Base-by-base conservation (phyloP, 1,284 basidiomycete species). In the Rhodotorula sp. region DNA sequence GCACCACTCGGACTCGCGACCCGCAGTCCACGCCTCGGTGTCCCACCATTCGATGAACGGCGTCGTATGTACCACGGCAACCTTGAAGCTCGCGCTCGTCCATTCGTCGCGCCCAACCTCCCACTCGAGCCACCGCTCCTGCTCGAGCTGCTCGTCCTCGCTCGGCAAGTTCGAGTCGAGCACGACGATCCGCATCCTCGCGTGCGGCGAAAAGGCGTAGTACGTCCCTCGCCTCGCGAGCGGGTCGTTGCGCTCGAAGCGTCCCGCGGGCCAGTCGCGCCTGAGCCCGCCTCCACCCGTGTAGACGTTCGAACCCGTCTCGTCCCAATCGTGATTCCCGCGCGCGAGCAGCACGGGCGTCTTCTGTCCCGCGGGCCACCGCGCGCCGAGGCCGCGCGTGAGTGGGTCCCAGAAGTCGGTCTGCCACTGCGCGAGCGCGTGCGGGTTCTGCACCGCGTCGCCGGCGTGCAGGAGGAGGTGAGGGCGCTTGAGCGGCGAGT, bases 41-140 rank as follows among this genome's bases (percentile, higher is more conserved):
- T 79, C 76, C 69, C 74, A 77, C 68, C 67, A 77, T 44, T 77
- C 77, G 41, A 77, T 67, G 61, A 74, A 79, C n/a, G 78, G 77
- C 45, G 78, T 64, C 46, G 77, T 74, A 27, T 79, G 77, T 19
- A 78, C 78, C 10, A 78, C 67, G 14, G 65, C 73, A 42, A 77
- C 68, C 56, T 71, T 64, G 16, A 78, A 54, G n/a, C 69, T 76
- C 64, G 78, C 76, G 13, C 45, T 21, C 44, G 23, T 68, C 78
- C 78, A 79, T 53, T 77, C 73, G 1, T 52, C 52, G 34, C 68
- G 25, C 41, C 34, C 67, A 19, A 77, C 50, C 65, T 79, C 74
- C 75, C 73, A 73, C 57, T 67, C 49, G 13, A 79, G 27, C 78
- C 78, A 79, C 45, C 72, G 57, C 53, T 79, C 78, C 61, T 79